Evolutionary conservation across 148 eudicot genomes (phyloP).

Genomic region (Nepenthes mirabilis): DNA sequence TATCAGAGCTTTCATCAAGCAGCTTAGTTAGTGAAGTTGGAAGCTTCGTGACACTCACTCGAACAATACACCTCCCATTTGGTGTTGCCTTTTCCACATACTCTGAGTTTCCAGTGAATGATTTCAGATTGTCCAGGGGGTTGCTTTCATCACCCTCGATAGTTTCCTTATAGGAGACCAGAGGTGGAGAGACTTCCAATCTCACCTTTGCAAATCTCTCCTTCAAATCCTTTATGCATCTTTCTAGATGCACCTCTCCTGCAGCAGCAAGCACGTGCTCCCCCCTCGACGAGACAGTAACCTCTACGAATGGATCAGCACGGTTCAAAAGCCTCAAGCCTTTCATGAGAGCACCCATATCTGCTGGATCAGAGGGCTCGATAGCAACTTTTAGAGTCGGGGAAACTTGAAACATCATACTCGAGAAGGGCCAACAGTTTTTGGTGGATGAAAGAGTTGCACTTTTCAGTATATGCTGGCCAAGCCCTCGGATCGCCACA

Average conservation of each 20-base stretch:
- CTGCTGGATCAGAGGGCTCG: conserved; percentile 90
- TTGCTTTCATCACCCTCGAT: conserved; percentile 62
- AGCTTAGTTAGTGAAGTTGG: conserved; percentile 61
- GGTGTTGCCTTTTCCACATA: conserved; percentile 62
- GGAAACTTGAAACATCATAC: conserved; percentile 85
- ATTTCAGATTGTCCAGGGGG: conserved; percentile 52
- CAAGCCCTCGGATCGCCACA: conserved; percentile 86
- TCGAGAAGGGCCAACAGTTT: conserved; percentile 91
- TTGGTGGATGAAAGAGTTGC: conserved; percentile 88
- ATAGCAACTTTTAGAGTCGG: conserved; percentile 93
- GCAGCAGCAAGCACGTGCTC: conserved; percentile 96
- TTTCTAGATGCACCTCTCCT: conserved; percentile 94
- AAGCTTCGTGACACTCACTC: conserved; percentile 77
- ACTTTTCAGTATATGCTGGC: conserved; percentile 82
- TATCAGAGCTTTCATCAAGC: conserved; percentile 72
- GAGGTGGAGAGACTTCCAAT: conserved; percentile 84
- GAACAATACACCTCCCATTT: conserved; percentile 85
- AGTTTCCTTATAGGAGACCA: conserved; percentile 81
- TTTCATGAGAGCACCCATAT: conserved; percentile 86
- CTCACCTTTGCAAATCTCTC: conserved; percentile 86
- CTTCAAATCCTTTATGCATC: conserved; percentile 83
- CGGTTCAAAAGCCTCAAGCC: conserved; percentile 77
- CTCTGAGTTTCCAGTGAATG: conserved; percentile 38
- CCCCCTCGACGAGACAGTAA: conserved; percentile 77
- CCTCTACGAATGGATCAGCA: conserved; percentile 96